These are phyloP conservation scores for Leptographium radiaticola DNA, from an alignment of 2,329 filamentous ascomycete genomes.

Conservation along the genomic window DNA sequence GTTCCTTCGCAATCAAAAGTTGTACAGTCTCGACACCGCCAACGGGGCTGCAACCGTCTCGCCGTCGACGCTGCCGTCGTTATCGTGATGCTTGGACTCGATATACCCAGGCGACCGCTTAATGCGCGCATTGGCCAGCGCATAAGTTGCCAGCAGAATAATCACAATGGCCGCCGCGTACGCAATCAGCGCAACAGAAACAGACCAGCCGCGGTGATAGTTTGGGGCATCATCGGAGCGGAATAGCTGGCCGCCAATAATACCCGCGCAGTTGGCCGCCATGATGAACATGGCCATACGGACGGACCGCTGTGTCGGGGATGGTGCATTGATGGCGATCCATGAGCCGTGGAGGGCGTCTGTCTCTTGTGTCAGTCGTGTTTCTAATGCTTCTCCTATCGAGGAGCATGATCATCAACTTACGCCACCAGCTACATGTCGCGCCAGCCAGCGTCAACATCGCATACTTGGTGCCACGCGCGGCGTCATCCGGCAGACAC, in stretches of 20 bases:
- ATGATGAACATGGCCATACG: conserved; percentile 35
- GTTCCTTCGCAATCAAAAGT: neutral
- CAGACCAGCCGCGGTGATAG: conserved; percentile 32
- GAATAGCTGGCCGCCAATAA: conserved; percentile 49
- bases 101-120: neutral
- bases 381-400: neutral
- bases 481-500: conserved; percentile 7
- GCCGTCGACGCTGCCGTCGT: neutral
- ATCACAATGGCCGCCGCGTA: neutral
- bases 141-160: neutral
- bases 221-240: conserved; percentile 34
- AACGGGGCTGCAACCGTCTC: neutral
- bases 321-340: conserved; percentile 7
- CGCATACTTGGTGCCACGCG: conserved; percentile 6
- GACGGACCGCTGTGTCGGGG: neutral
- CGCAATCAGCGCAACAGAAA: conserved; percentile 7
- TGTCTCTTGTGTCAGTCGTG: neutral
- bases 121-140: neutral
- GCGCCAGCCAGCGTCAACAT: conserved; percentile 10
- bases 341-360: conserved; percentile 13
- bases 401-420: neutral
- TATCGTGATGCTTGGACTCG: neutral
- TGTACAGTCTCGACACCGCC: neutral
- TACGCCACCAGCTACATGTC: conserved; percentile 12
- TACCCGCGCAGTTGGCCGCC: conserved; percentile 48